Evolutionary conservation across 805 yeast species (phyloP).

Genomic region (Candida oleophila): DNA sequence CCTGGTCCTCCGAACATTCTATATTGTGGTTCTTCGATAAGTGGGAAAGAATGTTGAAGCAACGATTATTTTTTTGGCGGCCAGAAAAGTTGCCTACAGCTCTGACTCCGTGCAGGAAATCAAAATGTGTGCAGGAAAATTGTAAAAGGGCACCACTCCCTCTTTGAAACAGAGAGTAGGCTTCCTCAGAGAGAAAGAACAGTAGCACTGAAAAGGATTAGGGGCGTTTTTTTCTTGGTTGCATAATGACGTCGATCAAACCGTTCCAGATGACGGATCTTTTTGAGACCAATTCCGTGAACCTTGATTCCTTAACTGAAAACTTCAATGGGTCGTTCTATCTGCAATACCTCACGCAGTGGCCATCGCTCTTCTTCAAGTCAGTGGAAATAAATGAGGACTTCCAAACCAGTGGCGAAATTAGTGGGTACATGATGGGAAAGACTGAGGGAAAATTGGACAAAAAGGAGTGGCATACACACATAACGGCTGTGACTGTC

Average conservation of each 20-base stretch:
- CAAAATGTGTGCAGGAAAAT: no score
- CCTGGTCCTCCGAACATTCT: slow-evolving; percentile 53
- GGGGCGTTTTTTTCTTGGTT: no score
- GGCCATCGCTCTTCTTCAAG: slow-evolving; percentile 91
- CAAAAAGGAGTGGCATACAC: slow-evolving; percentile 89
- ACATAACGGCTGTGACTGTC: slow-evolving; percentile 93
- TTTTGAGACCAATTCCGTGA: slow-evolving; percentile 68
- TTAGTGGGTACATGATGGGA: slow-evolving; percentile 88
- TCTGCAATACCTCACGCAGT: slow-evolving; percentile 72
- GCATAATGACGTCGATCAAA: slow-evolving; percentile 74
- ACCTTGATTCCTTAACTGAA: slow-evolving; percentile 87
- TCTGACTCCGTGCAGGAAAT: no score
- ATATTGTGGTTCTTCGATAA: no score
- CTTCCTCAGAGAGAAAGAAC: no score
- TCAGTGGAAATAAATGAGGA: slow-evolving; percentile 43
- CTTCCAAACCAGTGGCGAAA: slow-evolving; percentile 18
- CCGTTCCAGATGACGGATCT: slow-evolving; percentile 90
- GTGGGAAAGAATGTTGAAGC: no score
- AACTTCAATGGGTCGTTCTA: slow-evolving; percentile 85
- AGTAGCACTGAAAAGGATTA: no score
- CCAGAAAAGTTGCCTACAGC: no score
- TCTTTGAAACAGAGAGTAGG: no score
- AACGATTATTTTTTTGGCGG: no score
- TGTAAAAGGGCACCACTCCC: no score
- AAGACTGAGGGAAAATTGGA: slow-evolving; percentile 78